phyloP scores from a whole-genome alignment of 2,329 filamentous ascomycete species.

The Aurifilum marmelostoma region DNA sequence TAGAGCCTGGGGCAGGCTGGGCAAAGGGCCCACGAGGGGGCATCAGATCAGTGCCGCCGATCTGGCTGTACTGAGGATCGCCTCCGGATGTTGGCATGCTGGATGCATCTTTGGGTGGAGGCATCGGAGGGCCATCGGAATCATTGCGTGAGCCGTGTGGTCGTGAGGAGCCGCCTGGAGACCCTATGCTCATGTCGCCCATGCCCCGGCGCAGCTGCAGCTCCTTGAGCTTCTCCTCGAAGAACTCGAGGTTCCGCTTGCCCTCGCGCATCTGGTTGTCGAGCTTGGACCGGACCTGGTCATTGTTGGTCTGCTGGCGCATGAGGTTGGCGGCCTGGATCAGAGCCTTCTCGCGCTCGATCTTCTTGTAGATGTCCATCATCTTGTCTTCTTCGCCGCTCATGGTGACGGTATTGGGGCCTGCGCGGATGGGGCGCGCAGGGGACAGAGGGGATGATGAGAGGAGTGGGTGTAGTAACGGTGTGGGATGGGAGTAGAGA shows the following conservation, averaged over 20 bases:
- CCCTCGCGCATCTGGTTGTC: conserved; percentile 95
- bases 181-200: conserved; percentile 66
- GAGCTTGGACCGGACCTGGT: conserved; percentile 84
- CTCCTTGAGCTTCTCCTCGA: conserved; percentile 89
- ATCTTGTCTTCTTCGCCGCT: conserved; percentile 64
- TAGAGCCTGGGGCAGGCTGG: conserved; percentile 67
- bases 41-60: conserved; percentile 73
- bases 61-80: conserved; percentile 53
- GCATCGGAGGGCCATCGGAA: conserved; percentile 57
- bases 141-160: conserved; percentile 51
- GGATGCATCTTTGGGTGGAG: conserved; percentile 73
- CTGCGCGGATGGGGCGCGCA: conserved; percentile 31
- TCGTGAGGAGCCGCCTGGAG: conserved; percentile 47
- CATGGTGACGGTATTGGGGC: conserved; percentile 52
- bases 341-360: conserved; percentile 93
- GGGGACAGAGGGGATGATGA: conserved; percentile 15
- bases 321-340: conserved; percentile 94
- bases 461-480: conserved; percentile 1
- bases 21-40: conserved; percentile 80
- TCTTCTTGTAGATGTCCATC: conserved; percentile 91
- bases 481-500: not conserved
- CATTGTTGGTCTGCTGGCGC: conserved; percentile 94
- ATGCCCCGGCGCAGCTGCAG: conserved; percentile 80
- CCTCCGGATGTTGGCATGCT: conserved; percentile 28
- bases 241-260: conserved; percentile 90